Evolutionary conservation across 1,284 basidiomycete species (phyloP), one percentile per base, ranked within the genome.

Genomic region (Ceratobasidium sp.): DNA sequence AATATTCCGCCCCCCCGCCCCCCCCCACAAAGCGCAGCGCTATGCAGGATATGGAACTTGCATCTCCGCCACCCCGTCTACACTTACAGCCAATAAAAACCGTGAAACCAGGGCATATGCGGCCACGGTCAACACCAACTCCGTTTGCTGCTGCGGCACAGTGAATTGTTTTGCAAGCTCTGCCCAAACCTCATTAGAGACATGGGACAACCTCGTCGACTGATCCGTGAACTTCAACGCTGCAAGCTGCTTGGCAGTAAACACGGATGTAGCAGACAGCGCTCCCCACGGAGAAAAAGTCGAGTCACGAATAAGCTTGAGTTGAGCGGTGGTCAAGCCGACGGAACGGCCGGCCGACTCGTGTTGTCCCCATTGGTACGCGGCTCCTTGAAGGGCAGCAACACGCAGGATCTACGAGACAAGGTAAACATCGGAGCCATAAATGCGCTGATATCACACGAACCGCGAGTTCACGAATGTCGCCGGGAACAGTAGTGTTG

Each of bases 81-180:
- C 77, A 35, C 70, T 71, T 14, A 78, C 60, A 65, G 77, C 77
- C 60, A 78, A 35, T 18, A 78, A 46, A 52, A 78, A 78, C 44
- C 77, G 23, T 10, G 77, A 78, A 4, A 78, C 77, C 50, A 78
- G 20, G 66, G 75, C 74, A 59, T 78, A 78, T 18, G 35, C 44
- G 6, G 44, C 59, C 4, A 78, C 71, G 10, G 70, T 74, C 14
- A 74, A 44, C 23, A 54, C 69, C 57, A 73, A 38, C 55, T 62
- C 69, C 46, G 60, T 78, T 41, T 66, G 59, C 41, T 65, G 62
- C 44, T 74, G 69, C 8, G 68, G n/a, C 33, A 33, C 41, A 16
- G n/a, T 50, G 14, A 64, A 64, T 27, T 69, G 70, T 20, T 46
- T 74, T 27, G 35, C 54, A 27, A 74, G 44, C 30, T 33, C 64